Conservation (phyloP, 108 stramenopile species). For the Fragilaria crotonensis region DNA sequence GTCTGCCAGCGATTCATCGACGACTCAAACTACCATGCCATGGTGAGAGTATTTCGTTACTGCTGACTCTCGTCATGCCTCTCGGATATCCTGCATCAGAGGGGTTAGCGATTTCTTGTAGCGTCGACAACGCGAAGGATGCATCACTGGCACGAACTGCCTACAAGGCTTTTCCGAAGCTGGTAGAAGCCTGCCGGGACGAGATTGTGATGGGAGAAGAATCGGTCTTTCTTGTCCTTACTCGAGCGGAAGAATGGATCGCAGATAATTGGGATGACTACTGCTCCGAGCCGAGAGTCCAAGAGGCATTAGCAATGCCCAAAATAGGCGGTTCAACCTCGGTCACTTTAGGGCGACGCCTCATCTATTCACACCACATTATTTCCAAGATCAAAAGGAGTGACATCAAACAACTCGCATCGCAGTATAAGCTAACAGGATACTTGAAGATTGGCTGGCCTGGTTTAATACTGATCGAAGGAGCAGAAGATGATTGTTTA, state of each 20-base stretch:
- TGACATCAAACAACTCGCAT: constrained; percentile 46
- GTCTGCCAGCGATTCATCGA: constrained; percentile 19
- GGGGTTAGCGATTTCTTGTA: constrained; percentile 9
- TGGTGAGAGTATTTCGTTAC: constrained; percentile 12
- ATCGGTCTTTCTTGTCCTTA: constrained; percentile 52
- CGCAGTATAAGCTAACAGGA: constrained; percentile 52
- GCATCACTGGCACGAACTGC: constrained; percentile 22
- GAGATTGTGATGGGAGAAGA: constrained; percentile 37
- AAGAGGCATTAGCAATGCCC: neutral
- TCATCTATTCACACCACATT: constrained; percentile 83
- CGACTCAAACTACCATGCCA: constrained; percentile 13
- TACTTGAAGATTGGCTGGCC: constrained; percentile 82
- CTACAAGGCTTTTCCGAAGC: constrained; percentile 35
- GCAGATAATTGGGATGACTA: constrained; percentile 33
- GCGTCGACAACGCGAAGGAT: neutral
- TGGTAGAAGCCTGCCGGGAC: constrained; percentile 27
- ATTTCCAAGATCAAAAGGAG: constrained; percentile 72
- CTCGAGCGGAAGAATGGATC: constrained; percentile 63
- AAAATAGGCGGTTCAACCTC: neutral
- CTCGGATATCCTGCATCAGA: constrained; percentile 35
- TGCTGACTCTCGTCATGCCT: constrained; percentile 40
- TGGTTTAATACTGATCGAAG: constrained; percentile 70
- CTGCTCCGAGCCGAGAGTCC: neutral
- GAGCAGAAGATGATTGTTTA: constrained; percentile 45
- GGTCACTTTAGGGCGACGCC: constrained; percentile 45